Conservation (phyloP, 139 green algal genomes). For the Dunaliella primolecta region DNA sequence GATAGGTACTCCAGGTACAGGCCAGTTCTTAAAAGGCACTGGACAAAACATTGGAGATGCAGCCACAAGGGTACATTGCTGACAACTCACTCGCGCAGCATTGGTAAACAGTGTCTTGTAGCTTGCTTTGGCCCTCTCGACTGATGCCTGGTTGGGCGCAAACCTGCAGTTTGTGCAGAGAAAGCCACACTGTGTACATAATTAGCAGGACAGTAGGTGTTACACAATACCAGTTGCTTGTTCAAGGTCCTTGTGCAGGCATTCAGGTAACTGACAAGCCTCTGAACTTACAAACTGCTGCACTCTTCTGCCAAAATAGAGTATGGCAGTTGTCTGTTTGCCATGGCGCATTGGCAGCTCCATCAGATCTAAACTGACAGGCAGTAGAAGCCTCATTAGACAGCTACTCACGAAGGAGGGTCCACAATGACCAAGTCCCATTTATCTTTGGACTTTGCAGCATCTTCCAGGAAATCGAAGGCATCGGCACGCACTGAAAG, state of each 20-base stretch:
- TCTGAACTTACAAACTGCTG: not conserved
- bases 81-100: conserved; percentile 10
- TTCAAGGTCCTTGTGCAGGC: not conserved
- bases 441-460: not conserved
- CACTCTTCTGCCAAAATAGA: not conserved
- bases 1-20: not conserved
- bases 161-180: conserved; percentile 29
- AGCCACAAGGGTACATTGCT: not conserved
- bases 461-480: conserved; percentile 52
- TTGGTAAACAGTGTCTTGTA: conserved; percentile 41
- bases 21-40: not conserved
- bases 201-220: not conserved
- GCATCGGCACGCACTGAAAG: conserved; percentile 24
- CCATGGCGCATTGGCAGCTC: not conserved
- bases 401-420: conserved; percentile 29
- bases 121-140: conserved; percentile 31
- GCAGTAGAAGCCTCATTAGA: too few species aligned
- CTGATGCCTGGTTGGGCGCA: conserved; percentile 39
- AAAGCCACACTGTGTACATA: not conserved
- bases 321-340: not conserved
- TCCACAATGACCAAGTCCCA: conserved; percentile 33
- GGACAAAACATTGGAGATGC: not conserved
- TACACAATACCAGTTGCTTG: not conserved
- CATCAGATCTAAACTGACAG: too few species aligned
- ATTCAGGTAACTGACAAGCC: not conserved